Conservation (phyloP, 305 asterid genomes). For the Lippia alba region DNA sequence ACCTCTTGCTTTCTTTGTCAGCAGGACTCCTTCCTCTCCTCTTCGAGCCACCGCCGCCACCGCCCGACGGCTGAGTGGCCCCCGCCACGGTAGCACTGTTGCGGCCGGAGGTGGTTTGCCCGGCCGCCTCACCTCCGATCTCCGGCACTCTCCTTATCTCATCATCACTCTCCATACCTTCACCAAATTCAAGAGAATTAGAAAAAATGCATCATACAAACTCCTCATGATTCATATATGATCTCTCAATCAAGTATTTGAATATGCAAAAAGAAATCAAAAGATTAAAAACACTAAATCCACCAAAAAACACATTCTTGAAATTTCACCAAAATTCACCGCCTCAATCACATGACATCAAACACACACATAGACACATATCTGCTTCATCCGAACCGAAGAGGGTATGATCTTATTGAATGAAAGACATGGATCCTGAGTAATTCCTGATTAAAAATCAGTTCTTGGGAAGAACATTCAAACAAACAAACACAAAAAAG, state of each 20-base stretch:
- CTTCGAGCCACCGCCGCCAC: conserved; percentile 46
- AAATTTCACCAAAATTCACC: not conserved
- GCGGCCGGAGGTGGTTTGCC: conserved; percentile 57
- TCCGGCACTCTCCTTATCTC: conserved; percentile 98
- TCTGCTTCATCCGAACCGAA: conserved; percentile 6
- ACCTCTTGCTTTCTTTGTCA: conserved; percentile 92
- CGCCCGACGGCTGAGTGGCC: conserved; percentile 60
- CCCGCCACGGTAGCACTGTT: conserved; percentile 56
- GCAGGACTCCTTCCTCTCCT: conserved; percentile 90
- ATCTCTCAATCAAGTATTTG: not conserved
- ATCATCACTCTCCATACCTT: conserved; percentile 98
- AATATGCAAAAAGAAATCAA: not conserved
- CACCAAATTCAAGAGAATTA: conserved; percentile 6
- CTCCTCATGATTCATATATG: conserved; percentile 12
- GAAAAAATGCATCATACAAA: not conserved
- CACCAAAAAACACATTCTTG: not conserved
- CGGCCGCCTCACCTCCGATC: conserved; percentile 73
- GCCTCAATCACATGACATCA: not conserved
- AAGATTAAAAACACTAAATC: not conserved
- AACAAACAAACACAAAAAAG: not conserved
- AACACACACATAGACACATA: not conserved
- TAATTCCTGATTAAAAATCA: conserved; percentile 4
- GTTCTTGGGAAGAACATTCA: not conserved
- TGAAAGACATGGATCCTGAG: not conserved
- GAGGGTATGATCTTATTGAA: conserved; percentile 21